These are phyloP conservation scores for Daedaleopsis nitida DNA, from an alignment of 768 basidiomycete species.

Conservation along the genomic window DNA sequence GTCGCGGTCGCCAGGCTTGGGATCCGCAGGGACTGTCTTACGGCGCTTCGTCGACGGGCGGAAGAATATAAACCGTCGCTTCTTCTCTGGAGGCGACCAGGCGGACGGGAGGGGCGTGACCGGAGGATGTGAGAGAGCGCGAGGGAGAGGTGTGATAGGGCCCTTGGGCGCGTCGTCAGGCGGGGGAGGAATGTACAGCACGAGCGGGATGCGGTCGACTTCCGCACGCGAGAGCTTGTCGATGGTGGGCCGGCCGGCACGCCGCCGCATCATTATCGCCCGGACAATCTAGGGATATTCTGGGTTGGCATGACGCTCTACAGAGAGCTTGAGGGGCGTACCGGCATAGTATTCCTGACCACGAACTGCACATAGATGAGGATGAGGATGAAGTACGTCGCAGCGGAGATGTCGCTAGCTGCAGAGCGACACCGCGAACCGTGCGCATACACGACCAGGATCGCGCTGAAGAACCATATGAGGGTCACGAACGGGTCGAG, in stretches of 20 bases:
- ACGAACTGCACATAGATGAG: neutral
- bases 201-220: conserved; percentile 17
- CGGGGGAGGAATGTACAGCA: conserved; percentile 12
- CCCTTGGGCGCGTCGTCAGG: neutral
- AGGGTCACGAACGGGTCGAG: neutral
- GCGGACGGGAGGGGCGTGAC: neutral
- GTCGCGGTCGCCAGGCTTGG: neutral
- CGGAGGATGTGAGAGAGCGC: neutral
- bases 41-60: neutral
- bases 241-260: neutral
- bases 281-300: neutral
- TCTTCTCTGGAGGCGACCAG: neutral
- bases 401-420: neutral
- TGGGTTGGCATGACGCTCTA: neutral
- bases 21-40: neutral
- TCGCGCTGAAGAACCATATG: neutral
- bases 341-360: neutral
- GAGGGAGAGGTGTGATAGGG: neutral
- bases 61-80: conserved; percentile 8
- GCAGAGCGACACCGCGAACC: neutral
- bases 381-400: neutral
- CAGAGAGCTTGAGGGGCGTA: neutral
- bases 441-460: neutral
- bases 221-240: conserved; percentile 11
- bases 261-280: neutral